Percentiles rank a stretch among this genome's conserved stretches.
Evolutionary conservation across 305 asterid genomes (phyloP).

Genomic region (Fraxinus velutina): DNA sequence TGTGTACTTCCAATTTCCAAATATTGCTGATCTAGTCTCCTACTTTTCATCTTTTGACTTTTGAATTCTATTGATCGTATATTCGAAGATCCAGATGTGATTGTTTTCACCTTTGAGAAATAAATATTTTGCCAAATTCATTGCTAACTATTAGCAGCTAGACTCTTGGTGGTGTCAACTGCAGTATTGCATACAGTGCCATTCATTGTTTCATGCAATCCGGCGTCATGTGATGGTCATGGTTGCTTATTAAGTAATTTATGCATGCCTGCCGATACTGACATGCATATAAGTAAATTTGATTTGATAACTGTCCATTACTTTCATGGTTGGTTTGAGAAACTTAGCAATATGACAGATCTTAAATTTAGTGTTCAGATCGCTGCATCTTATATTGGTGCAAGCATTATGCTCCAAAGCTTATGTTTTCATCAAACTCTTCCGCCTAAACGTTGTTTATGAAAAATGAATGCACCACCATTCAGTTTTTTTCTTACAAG

Average conservation of each 20-base stretch:
- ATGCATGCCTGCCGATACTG: not conserved
- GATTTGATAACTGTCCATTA: not conserved
- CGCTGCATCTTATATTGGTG: not conserved
- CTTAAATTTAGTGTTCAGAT: not conserved
- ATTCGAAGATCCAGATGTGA: not conserved
- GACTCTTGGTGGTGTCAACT: not conserved
- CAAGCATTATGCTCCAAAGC: not conserved
- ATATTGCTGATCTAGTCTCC: not conserved
- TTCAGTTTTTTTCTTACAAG: not conserved
- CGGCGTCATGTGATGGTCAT: not conserved
- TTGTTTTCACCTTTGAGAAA: not conserved
- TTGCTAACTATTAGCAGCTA: not conserved
- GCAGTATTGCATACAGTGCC: not conserved
- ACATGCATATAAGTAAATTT: not conserved
- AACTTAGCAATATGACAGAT: not conserved
- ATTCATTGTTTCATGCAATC: not conserved
- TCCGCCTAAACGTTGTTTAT: not conserved
- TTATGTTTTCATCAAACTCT: not conserved
- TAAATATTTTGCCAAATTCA: not conserved
- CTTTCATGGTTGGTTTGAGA: not conserved
- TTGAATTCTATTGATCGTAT: not conserved
- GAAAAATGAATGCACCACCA: not conserved
- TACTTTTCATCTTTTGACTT: not conserved
- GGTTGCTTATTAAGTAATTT: not conserved
- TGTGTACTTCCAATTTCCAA: not conserved